These are phyloP conservation scores for Colletotrichum lindemuthianum DNA, from an alignment of 2,329 filamentous ascomycete species.

Conservation along the genomic window DNA sequence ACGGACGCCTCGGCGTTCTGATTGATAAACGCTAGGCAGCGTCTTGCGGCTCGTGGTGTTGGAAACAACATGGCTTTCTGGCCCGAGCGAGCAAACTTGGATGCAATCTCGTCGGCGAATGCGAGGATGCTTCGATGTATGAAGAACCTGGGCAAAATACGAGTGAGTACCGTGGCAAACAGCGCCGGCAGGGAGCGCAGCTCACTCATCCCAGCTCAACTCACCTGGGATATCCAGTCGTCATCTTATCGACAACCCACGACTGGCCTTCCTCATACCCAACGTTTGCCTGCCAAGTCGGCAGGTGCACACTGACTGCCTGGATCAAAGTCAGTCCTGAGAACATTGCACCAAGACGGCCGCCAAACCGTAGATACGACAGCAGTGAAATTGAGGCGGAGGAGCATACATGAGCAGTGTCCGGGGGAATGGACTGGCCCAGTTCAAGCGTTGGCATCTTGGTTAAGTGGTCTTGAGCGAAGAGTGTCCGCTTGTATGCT, in stretches of 20 bases:
- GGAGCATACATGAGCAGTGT: slow-evolving; percentile 78
- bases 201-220: slow-evolving; percentile 31
- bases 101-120: slow-evolving; percentile 75
- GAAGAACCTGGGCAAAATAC: slow-evolving; percentile 79
- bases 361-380: too few species aligned
- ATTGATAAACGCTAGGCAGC: slow-evolving; percentile 79
- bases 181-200: not conserved
- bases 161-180: not conserved
- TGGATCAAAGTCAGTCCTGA: slow-evolving; percentile 47
- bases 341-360: not conserved
- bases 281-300: slow-evolving; percentile 90
- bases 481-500: too few species aligned
- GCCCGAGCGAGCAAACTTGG: slow-evolving; percentile 68
- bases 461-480: not conserved
- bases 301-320: slow-evolving; percentile 96
- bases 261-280: slow-evolving; percentile 93
- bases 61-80: slow-evolving; percentile 87
- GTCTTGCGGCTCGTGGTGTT: slow-evolving; percentile 71
- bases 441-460: slow-evolving; percentile 62
- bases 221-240: slow-evolving; percentile 88
- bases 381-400: not conserved
- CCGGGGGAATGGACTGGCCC: slow-evolving; percentile 79
- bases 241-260: slow-evolving; percentile 87
- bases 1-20: slow-evolving; percentile 65
- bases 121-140: slow-evolving; percentile 84